Conservation (phyloP, 148 eudicot species). For the Vaccinium corymbosum region DNA sequence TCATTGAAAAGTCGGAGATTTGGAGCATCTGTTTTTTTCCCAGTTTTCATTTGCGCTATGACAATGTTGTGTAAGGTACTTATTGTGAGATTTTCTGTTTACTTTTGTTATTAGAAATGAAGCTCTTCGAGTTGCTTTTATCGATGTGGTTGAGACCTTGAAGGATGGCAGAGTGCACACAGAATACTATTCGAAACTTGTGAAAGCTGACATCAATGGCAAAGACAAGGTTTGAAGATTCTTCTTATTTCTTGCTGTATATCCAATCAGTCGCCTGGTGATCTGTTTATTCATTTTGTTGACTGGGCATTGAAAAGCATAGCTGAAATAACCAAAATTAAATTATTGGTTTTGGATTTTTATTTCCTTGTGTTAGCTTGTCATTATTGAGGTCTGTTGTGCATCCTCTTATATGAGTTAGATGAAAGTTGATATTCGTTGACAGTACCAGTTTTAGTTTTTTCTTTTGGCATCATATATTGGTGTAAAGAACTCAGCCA, state of each 20-base stretch:
- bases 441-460: neutral
- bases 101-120: constrained; percentile 53
- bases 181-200: constrained; percentile 87
- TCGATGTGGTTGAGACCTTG: constrained; percentile 80
- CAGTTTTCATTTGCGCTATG: neutral
- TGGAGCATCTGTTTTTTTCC: neutral
- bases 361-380: neutral
- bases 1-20: neutral
- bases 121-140: constrained; percentile 95
- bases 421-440: neutral
- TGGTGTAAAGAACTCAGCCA: neutral
- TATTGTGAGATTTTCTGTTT: neutral
- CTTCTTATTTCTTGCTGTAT: neutral
- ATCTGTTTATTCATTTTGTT: neutral
- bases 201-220: constrained; percentile 90
- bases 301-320: neutral
- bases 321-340: neutral
- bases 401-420: neutral
- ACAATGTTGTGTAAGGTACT: neutral
- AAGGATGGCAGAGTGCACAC: constrained; percentile 77
- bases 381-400: neutral
- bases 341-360: neutral
- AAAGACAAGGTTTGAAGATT: constrained; percentile 67
- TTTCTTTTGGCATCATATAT: neutral
- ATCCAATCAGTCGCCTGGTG: neutral